These are phyloP conservation scores for Calonectria hawksworthii DNA, from an alignment of 2,329 filamentous ascomycete species.

Conservation along the genomic window DNA sequence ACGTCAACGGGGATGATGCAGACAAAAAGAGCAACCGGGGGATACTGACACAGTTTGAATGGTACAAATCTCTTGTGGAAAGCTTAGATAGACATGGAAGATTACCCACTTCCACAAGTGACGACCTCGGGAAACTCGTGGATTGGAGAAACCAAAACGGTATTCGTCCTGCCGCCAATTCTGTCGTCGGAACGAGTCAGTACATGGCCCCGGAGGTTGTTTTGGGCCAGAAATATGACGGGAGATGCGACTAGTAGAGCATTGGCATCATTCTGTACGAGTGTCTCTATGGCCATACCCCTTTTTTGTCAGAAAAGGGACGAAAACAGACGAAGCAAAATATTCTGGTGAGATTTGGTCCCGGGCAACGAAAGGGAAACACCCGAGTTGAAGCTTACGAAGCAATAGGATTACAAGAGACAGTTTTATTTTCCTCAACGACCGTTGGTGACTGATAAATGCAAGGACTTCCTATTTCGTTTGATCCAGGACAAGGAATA, in stretches of 20 bases:
- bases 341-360: constrained; percentile 74
- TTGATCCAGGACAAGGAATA: constrained; percentile 81
- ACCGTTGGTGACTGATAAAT: constrained; percentile 76
- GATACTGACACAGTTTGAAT: constrained; percentile 51
- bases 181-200: constrained; percentile 94
- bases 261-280: constrained; percentile 95
- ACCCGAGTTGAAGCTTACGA: constrained; percentile 24
- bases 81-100: constrained; percentile 51
- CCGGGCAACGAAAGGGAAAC: neutral
- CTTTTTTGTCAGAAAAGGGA: constrained; percentile 84
- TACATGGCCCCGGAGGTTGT: constrained; percentile 99
- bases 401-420: constrained; percentile 74
- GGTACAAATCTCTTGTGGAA: constrained; percentile 48
- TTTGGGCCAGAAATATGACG: constrained; percentile 85
- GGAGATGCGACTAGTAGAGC: constrained; percentile 97
- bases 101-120: constrained; percentile 44
- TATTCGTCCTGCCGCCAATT: constrained; percentile 81
- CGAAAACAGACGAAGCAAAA: constrained; percentile 88
- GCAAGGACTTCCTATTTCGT: constrained; percentile 81
- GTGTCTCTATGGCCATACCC: constrained; percentile 92
- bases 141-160: constrained; percentile 79
- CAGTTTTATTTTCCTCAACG: constrained; percentile 79
- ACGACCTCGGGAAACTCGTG: constrained; percentile 62
- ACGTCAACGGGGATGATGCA: constrained; percentile 79
- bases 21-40: constrained; percentile 71